phyloP scores from a whole-genome alignment of 2,329 filamentous ascomycete genomes.

The Arthrobotrys conoides region DNA sequence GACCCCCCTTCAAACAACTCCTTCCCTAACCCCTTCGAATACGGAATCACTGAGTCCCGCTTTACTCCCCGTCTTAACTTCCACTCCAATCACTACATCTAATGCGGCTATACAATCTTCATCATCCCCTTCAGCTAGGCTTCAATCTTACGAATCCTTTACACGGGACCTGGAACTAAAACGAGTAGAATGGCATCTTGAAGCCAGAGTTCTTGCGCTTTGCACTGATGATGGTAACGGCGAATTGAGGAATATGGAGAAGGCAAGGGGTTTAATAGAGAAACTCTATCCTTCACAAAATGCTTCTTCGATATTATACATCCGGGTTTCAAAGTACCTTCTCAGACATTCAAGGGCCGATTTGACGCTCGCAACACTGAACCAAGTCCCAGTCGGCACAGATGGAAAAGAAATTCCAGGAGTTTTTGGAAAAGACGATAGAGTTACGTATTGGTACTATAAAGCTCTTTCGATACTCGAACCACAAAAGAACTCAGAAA shows the following conservation, averaged over 20 bases:
- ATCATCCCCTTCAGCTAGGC: not conserved
- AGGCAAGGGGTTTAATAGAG: constrained; percentile 11
- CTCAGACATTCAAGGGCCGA: constrained; percentile 9
- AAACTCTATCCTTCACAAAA: constrained; percentile 34
- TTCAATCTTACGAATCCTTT: constrained; percentile 34
- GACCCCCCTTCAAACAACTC: constrained; percentile 22
- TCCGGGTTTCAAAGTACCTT: constrained; percentile 17
- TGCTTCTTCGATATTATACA: not conserved
- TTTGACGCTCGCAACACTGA: not conserved
- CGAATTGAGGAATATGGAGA: not conserved
- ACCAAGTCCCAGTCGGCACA: not conserved
- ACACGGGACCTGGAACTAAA: constrained; percentile 13
- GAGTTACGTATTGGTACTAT: constrained; percentile 36
- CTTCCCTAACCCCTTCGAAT: constrained; percentile 32
- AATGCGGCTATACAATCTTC: constrained; percentile 2
- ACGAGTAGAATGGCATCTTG: constrained; percentile 35
- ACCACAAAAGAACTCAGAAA: not conserved
- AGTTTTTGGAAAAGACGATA: constrained; percentile 12
- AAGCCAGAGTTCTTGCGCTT: constrained; percentile 29
- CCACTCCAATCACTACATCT: not conserved
- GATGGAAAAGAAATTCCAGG: constrained; percentile 22
- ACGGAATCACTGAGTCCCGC: constrained; percentile 6
- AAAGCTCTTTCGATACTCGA: constrained; percentile 33
- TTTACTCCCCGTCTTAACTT: not conserved
- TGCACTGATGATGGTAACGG: constrained; percentile 9